Base-by-base conservation (phyloP, 164 flowering plant genomes). In the Paratinospora sagittata region DNA sequence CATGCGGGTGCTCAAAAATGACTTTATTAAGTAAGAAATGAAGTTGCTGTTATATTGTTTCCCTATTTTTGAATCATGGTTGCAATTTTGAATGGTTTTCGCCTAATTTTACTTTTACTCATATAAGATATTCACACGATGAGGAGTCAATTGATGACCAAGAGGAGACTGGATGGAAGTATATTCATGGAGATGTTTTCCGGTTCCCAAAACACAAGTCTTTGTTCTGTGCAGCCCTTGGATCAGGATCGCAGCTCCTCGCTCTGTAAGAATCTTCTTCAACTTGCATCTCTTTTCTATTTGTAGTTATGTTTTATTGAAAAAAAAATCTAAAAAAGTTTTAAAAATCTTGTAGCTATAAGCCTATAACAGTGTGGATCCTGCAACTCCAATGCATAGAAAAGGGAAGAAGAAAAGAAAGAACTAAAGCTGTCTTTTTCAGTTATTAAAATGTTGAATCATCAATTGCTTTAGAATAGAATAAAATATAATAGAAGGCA, bases 131-230 rank as follows among this genome's bases (percentile, higher is more conserved):
- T 73, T 81, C 86, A 5, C 86, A 81, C 71, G 87, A 86, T 73
- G 89, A 84, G 75, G 87, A 86, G 67, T 72, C 85, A 6, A 82
- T 79, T 66, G 87, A 86, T 70, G 87, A 86, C 74, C 87, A 80
- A 77, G 89, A 86, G 68, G 87, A 86, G 70, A 82, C 89, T 52
- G 87, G 89, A 63, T 86, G 87, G 89, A 84, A 84, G 79, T 84
- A 86, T 78, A 84, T 83, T 43, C 89, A 86, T 73, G 87, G 86
- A 23, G 87, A 86, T 80, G 89, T 86, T 26, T 86, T 86, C n/a
- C 78, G 89, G 34, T 86, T 66, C 70, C 89, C 87, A 10, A 83
- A 80, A 70, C 71, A 77, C 78, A 86, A 86, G 70, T 84, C 85
- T 16, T 52, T 86, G 61, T 77, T 86, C 70, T 79, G 87, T 16